Base-by-base conservation (phyloP, 495 filamentous ascomycete species). In the Margaritispora aquatica region DNA sequence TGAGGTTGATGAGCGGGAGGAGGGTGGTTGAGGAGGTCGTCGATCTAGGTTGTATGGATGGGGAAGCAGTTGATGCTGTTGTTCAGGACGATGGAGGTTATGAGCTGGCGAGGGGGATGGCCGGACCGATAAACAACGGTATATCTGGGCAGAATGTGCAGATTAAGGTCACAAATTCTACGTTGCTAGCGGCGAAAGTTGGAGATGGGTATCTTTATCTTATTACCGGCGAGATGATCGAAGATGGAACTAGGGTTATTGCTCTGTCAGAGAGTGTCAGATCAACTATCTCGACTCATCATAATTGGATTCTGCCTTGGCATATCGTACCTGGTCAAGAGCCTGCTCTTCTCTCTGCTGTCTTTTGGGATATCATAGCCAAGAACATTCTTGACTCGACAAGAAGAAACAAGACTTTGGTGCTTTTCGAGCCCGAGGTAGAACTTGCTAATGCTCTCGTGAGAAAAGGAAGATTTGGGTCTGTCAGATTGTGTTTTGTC, bases 1-100 rank as follows among this genome's bases (percentile, higher is more conserved):
- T 3, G 3, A 44, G 38, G 15, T n/a, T 44, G 15, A 44, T 44
- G 38, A n/a, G 8, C 3, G 15, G 38, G 17, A 9, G 38, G 17
- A 44, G 38, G 38, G 17, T 44, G 7, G 38, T 44, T 9, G 38
- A 44, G 15, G 15, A 44, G 38, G 38, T 8, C 10, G 38, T 44
- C 19, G 38, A n/a, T 44, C 2, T 44, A 17, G 38, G 17, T 44
- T 44, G 38, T 10, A 2, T 8, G 38, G 38, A 44, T 10, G 8
- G 38, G 38, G 38, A 44, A 15, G 38, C 19, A n/a, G 38, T 44
- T 8, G 15, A 44, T 44, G 38, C 19, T 44, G 38, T 44, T 44
- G 38, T 54, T 36, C 24, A 52, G 1, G 69, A 70, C 5, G 20
- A 57, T 5, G 68, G 62, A 66, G 59, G 66, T 26, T 61, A 70